Conservation (phyloP, 495 filamentous ascomycete genomes). For the Ascodesmis nigricans region DNA sequence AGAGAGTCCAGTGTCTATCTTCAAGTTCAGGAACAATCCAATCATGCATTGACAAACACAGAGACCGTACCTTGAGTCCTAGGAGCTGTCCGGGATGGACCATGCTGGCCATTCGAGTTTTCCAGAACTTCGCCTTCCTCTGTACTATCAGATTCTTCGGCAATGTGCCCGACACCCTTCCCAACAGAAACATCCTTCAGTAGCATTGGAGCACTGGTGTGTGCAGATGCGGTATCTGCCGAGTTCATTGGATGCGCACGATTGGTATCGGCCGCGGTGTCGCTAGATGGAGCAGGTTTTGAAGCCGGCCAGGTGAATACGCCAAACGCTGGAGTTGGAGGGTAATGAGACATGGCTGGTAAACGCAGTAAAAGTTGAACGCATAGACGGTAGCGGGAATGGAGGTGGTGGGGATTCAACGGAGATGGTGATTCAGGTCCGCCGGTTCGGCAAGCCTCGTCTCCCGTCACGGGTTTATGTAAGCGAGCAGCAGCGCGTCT, state of each 20-base stretch:
- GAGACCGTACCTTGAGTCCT: too few relatives aligned
- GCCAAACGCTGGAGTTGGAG: constrained; percentile 31
- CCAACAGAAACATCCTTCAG: too few relatives aligned
- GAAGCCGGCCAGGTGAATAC: constrained; percentile 14
- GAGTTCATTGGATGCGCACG: not conserved
- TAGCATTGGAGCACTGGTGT: not conserved
- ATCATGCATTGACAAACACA: too few relatives aligned
- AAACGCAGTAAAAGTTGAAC: constrained; percentile 2
- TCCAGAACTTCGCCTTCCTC: constrained; percentile 22
- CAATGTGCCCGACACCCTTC: not conserved
- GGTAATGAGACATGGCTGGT: constrained; percentile 34
- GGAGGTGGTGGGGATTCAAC: constrained; percentile 2
- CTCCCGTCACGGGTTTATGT: too few relatives aligned
- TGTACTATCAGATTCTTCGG: constrained; percentile 3
- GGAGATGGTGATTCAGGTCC: not conserved
- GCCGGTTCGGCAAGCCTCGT: not conserved
- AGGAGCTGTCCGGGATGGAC: not conserved
- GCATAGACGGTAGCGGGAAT: constrained; percentile 2
- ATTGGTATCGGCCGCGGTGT: not conserved
- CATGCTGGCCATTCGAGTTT: not conserved
- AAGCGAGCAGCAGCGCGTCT: too few relatives aligned
- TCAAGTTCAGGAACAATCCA: too few relatives aligned
- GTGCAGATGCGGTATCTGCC: not conserved
- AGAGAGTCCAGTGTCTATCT: too few relatives aligned
- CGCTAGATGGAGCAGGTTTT: not conserved